These are phyloP conservation scores for Spathaspora sp. DNA, from an alignment of 805 yeast genomes.

Conservation along the genomic window DNA sequence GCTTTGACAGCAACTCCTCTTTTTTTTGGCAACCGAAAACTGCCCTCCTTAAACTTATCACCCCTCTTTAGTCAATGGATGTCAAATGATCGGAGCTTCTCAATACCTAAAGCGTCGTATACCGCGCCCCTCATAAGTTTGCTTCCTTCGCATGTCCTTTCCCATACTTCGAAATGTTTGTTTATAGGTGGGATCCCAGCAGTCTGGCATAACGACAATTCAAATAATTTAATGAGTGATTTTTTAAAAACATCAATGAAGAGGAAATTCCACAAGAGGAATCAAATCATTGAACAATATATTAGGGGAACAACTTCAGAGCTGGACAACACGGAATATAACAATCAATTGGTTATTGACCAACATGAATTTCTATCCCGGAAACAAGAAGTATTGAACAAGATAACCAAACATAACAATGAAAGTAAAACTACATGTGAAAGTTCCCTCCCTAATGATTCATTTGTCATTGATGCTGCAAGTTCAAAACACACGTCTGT, in stretches of 20 bases:
- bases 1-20: background rate
- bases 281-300: constrained; percentile 2
- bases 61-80: constrained; percentile 1
- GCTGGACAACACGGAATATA: background rate
- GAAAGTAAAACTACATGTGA: background rate
- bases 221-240: background rate
- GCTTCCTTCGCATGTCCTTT: background rate
- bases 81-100: constrained; percentile 3
- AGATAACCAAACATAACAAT: background rate
- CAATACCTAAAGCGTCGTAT: constrained; percentile 5
- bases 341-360: background rate
- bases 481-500: background rate
- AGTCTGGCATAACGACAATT: constrained; percentile 6
- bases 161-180: background rate
- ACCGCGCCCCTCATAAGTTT: constrained; percentile 4
- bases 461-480: background rate
- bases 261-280: constrained; percentile 2
- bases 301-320: background rate
- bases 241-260: constrained; percentile 5
- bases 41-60: background rate
- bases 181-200: constrained; percentile 4
- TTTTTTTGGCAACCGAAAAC: background rate
- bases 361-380: background rate
- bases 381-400: background rate
- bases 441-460: background rate